Base-by-base conservation (phyloP, 2,329 filamentous ascomycete genomes). In the Cladosporium velox region DNA sequence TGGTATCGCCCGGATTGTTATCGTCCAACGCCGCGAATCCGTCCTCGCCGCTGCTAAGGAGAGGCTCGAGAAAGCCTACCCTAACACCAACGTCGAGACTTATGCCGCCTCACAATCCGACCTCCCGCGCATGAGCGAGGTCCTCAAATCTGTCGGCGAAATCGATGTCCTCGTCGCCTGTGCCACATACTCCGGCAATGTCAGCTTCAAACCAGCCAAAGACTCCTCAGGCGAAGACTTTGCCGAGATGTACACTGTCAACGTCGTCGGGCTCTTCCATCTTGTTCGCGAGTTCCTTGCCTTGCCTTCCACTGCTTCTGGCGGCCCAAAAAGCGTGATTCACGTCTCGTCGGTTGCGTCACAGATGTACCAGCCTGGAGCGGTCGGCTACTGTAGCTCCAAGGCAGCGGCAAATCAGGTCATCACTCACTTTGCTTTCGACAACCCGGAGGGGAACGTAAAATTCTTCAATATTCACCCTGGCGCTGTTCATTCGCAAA, bases 91-190 rank as follows among this genome's bases (percentile, higher is more conserved):
- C 41, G 72, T 79, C 41, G 72, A 77, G 24, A 74, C 80, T 5
- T 72, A 73, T 44, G 69, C 72, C 14, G 74, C 72, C 44, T 70
- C 75, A 11, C 72, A 71, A 18, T 69, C 67, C 1, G 71, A 73
- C 60, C 55, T 62, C n/a, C 57, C 51, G 8, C 62, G 67, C 24
- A 69, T 73, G 51, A 66, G 74, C 14, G 76, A 80, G 21, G 49
- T 74, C 59, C 74, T 77, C 28, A 71, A 74, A 28, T 69, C 73
- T 44, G 66, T 54, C n/a, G 74, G 73, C 3, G 72, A 74, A 60
- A 73, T 82, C 59, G 72, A 83, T 65, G 71, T 83, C 54, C 66
- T 83, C 10, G 74, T 83, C 55, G 77, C 76, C 65, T 78, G 75
- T 65, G 77, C 77, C 66, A 78, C 75, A 64, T 81, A 80, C 0